phyloP scores from a whole-genome alignment of 2,329 filamentous ascomycete species.

The Phyllosticta ampelicida region DNA sequence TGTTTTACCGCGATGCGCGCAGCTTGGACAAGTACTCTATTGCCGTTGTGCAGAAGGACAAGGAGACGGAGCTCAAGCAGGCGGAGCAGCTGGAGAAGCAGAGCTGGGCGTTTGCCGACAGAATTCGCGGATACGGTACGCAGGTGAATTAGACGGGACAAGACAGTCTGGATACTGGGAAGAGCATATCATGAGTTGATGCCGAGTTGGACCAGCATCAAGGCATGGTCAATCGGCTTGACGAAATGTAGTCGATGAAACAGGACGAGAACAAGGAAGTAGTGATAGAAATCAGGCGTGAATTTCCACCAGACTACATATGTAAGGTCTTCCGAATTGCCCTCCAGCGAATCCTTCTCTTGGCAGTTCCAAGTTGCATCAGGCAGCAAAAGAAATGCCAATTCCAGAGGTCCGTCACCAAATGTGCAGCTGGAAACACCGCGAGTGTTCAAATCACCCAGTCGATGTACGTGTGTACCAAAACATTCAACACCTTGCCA shows the following conservation, averaged over 20 bases:
- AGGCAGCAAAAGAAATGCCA: too few species aligned
- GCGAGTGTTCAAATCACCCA: too few species aligned
- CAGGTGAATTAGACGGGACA: conserved; percentile 37
- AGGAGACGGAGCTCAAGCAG: conserved; percentile 70
- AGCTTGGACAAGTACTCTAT: conserved; percentile 87
- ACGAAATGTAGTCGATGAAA: background rate
- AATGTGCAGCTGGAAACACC: too few species aligned
- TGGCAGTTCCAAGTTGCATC: too few species aligned
- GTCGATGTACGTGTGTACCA: too few species aligned
- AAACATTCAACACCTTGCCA: too few species aligned
- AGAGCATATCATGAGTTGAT: background rate
- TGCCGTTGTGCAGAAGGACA: conserved; percentile 73
- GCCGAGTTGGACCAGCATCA: background rate
- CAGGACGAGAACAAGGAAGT: background rate
- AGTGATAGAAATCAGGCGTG: background rate
- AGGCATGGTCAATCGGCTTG: background rate
- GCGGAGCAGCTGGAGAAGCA: conserved; percentile 83
- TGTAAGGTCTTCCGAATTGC: too few species aligned
- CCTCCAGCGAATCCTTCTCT: too few species aligned
- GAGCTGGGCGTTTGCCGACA: conserved; percentile 96
- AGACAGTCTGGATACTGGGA: background rate
- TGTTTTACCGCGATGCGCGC: conserved; percentile 93
- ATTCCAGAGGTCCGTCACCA: too few species aligned
- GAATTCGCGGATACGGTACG: conserved; percentile 89
- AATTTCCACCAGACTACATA: background rate